Percentiles rank a stretch among this genome's conserved stretches.
Evolutionary conservation across 176 grass and related monocot genomes (phyloP).

Genomic region (Tuctoria greenei): DNA sequence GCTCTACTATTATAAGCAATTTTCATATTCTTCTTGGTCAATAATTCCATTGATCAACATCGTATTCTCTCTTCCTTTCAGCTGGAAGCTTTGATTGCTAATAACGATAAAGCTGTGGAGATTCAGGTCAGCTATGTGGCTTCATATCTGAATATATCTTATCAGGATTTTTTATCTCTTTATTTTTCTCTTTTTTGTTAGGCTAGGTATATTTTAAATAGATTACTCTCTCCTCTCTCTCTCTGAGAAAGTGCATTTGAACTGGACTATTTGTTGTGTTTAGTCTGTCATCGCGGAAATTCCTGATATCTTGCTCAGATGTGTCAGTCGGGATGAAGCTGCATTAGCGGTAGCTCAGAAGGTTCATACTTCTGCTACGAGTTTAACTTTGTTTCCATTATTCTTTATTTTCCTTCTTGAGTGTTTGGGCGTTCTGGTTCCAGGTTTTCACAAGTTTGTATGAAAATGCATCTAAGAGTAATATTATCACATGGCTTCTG

Average conservation of each 20-base stretch:
- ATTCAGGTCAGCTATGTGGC: slow-evolving; percentile 63
- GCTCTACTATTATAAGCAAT: too few species aligned
- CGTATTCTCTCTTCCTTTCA: slow-evolving; percentile 37
- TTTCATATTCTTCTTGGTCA: too few species aligned
- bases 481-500: slow-evolving; percentile 59
- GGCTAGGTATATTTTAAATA: background rate
- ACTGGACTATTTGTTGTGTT: slow-evolving; percentile 33
- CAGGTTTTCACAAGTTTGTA: slow-evolving; percentile 90
- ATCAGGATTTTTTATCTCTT: background rate
- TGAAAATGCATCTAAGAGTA: slow-evolving; percentile 74
- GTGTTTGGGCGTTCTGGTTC: slow-evolving; percentile 25
- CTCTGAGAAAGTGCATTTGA: slow-evolving; percentile 21
- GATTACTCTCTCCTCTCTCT: background rate
- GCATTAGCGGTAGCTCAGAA: slow-evolving; percentile 83
- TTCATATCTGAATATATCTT: slow-evolving; percentile 23
- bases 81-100: slow-evolving; percentile 76
- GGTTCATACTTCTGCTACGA: slow-evolving; percentile 35
- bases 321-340: slow-evolving; percentile 82
- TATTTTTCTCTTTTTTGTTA: too few species aligned
- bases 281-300: slow-evolving; percentile 86
- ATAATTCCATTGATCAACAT: slow-evolving; percentile 8
- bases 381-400: slow-evolving; percentile 13
- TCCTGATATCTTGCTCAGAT: slow-evolving; percentile 86
- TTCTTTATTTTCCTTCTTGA: background rate
- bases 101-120: slow-evolving; percentile 69